phyloP scores from a whole-genome alignment of 2,329 filamentous ascomycete genomes.

The Neofusicoccum parvum region DNA sequence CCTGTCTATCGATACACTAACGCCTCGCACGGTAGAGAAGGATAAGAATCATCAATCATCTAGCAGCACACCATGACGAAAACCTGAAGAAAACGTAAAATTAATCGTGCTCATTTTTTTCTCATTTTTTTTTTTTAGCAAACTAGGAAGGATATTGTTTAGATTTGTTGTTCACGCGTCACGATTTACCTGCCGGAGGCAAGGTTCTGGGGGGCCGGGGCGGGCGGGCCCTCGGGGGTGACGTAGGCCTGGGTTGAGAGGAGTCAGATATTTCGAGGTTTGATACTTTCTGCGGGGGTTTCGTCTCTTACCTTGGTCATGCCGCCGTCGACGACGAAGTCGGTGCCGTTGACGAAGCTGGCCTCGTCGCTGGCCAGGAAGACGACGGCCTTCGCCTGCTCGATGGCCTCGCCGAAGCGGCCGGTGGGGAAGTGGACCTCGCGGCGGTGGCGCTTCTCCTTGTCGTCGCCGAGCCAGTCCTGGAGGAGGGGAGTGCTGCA shows the following conservation, averaged over 20 bases:
- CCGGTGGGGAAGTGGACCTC: slow-evolving; percentile 89
- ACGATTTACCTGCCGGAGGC: slow-evolving; percentile 26
- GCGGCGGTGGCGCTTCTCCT: slow-evolving; percentile 75
- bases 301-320: slow-evolving; percentile 70
- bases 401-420: slow-evolving; percentile 88
- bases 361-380: slow-evolving; percentile 87
- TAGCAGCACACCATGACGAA: no score
- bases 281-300: neutral
- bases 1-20: no score
- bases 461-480: slow-evolving; percentile 89
- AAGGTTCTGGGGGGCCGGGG: slow-evolving; percentile 56
- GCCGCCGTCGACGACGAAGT: slow-evolving; percentile 94
- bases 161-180: neutral
- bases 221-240: slow-evolving; percentile 61
- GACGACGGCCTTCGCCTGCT: slow-evolving; percentile 86
- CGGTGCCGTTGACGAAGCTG: slow-evolving; percentile 85
- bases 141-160: no score
- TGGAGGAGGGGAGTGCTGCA: slow-evolving; percentile 78
- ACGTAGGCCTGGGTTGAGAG: slow-evolving; percentile 59
- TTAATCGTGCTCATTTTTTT: no score
- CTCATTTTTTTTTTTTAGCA: no score
- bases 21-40: no score
- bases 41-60: no score
- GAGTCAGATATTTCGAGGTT: slow-evolving; percentile 38
- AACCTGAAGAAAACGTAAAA: no score